Evolutionary conservation across 345 rosid species (phyloP).

Genomic region (Litchi chinensis): DNA sequence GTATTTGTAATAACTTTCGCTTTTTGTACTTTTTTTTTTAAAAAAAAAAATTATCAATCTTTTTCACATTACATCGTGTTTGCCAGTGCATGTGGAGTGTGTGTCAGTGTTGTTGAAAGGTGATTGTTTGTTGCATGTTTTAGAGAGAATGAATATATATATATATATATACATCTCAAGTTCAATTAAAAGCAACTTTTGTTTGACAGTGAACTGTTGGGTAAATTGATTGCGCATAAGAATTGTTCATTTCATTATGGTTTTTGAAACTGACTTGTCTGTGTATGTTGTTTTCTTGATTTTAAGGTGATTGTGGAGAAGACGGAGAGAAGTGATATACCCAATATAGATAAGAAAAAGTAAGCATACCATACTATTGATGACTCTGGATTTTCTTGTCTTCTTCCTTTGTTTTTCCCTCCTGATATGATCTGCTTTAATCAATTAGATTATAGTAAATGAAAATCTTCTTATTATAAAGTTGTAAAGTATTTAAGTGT

Average conservation of each 20-base stretch:
- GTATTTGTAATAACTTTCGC: background rate
- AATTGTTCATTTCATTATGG: conserved; percentile 9
- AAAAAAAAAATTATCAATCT: too few relatives aligned
- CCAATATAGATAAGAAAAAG: conserved; percentile 95
- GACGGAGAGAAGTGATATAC: conserved; percentile 94
- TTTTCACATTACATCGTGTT: background rate
- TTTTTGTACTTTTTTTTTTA: too few relatives aligned
- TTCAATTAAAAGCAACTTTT: background rate
- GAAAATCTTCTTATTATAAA: background rate
- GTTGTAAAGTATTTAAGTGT: background rate
- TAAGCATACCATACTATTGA: conserved; percentile 32
- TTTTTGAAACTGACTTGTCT: conserved; percentile 19
- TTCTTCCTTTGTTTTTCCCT: background rate
- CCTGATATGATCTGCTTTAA: background rate
- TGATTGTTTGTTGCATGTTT: background rate
- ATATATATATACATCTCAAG: background rate
- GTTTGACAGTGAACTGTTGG: background rate
- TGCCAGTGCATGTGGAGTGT: background rate
- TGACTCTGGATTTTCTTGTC: conserved; percentile 2
- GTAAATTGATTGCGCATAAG: background rate
- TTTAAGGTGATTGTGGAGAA: conserved; percentile 92
- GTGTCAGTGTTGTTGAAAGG: background rate
- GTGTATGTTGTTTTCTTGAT: conserved; percentile 7
- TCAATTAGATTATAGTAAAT: background rate
- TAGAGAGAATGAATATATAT: background rate